Evolutionary conservation across 2,329 filamentous ascomycete genomes (phyloP), one percentile per base, ranked within the genome.

Genomic region (Raffaelea arxii): DNA sequence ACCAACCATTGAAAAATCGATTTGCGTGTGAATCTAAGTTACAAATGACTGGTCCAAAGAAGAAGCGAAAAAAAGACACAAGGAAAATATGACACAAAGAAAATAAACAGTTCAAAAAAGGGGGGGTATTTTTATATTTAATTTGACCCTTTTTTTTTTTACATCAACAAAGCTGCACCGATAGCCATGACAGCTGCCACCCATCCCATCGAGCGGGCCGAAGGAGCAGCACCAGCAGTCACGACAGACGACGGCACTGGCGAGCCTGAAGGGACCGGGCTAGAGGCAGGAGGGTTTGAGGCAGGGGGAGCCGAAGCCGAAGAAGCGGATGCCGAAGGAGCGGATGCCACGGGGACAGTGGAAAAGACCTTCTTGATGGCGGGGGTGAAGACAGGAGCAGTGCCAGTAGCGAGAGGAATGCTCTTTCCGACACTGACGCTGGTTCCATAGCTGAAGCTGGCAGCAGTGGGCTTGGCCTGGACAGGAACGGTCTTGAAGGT

Each of bases 111-210:
- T n/a, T n/a, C n/a, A n/a, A n/a, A n/a, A 9, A n/a, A n/a, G 16
- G 6, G 14, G 32, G 32, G 32, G 32, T 36, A n/a, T 36, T 36
- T 18, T 36, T 7, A 30, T 9, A 30, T 30, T 37, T 18, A 14
- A 6, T 18, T 37, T n/a, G 11, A 14, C 6, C 18, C 35, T 37
- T 37, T 40, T 21, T 23, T 24, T 41, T 27, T 22, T 46, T 46
- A 50, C 44, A 51, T 24, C 46, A 50, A 42, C 51, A 53, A 42
- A 43, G 47, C 43, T 14, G 46, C 43, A 19, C 32, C 52, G 10
- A 43, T 49, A 27, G 37, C 35, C 25, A 49, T 21, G 18, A 50
- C 23, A 5, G 40, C 48, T 3, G 39, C 47, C 40, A 51, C 39
- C n/a, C n/a, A n/a, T 18, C 50, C 43, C 42, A 50, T 37, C 24